A percentile compares a stretch with the other conserved stretches of the same genome.
These are phyloP conservation scores for Glycyrrhiza uralensis DNA, from an alignment of 306 rosid genomes.

Conservation along the genomic window DNA sequence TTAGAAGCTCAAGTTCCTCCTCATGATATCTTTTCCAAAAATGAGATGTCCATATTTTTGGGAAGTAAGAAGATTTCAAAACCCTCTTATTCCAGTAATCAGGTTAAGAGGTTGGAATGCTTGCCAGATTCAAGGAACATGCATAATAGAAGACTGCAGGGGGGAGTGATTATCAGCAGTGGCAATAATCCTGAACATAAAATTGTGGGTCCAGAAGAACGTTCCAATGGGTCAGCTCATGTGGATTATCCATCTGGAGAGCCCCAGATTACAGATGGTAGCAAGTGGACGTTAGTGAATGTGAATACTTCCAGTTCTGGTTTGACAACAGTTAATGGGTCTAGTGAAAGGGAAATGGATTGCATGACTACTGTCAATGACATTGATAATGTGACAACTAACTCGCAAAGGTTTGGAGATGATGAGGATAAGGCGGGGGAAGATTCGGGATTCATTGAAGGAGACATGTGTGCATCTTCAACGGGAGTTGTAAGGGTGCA, in stretches of 20 bases:
- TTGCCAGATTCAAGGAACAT: constrained; percentile 38
- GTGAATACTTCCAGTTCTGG: constrained; percentile 40
- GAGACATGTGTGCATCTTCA: constrained; percentile 91
- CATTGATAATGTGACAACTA: constrained; percentile 30
- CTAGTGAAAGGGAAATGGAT: constrained; percentile 39
- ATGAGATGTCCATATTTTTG: constrained; percentile 67
- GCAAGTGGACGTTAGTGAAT: constrained; percentile 35
- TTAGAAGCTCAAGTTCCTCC: constrained; percentile 83
- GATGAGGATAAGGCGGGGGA: constrained; percentile 41
- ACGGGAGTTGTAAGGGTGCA: constrained; percentile 98
- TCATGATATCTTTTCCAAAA: constrained; percentile 64
- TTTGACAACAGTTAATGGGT: constrained; percentile 41
- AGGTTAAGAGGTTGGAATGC: constrained; percentile 35
- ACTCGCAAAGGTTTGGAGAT: constrained; percentile 34
- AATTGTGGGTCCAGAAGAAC: constrained; percentile 40
- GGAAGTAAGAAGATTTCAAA: constrained; percentile 53
- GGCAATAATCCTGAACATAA: constrained; percentile 27
- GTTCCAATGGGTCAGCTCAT: constrained; percentile 39
- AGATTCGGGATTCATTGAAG: constrained; percentile 53
- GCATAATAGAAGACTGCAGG: constrained; percentile 26
- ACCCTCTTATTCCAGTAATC: constrained; percentile 44
- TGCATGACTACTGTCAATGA: constrained; percentile 23
- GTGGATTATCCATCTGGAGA: constrained; percentile 31
- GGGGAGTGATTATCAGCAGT: constrained; percentile 23
- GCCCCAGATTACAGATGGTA: constrained; percentile 34